phyloP scores from a whole-genome alignment of 805 yeast species.

The Scheffersomyces lignosus region DNA sequence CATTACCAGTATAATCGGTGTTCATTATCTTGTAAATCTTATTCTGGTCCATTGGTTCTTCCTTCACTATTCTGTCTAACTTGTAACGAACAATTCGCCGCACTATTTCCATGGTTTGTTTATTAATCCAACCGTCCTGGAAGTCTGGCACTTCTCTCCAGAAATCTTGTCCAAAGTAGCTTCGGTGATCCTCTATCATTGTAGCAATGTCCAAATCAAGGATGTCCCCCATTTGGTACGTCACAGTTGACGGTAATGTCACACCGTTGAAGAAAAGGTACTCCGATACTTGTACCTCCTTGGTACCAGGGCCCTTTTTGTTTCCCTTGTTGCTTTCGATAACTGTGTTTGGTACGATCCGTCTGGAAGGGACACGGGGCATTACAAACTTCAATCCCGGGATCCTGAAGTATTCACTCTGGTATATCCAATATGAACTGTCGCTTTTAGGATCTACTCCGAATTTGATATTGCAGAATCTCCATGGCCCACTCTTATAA shows the following conservation, averaged over 20 bases:
- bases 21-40: slow-evolving; percentile 45
- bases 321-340: slow-evolving; percentile 6
- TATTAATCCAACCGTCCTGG: slow-evolving; percentile 79
- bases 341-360: slow-evolving; percentile 29
- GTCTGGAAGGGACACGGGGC: slow-evolving; percentile 7
- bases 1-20: slow-evolving; percentile 33
- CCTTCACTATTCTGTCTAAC: slow-evolving; percentile 57
- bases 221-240: slow-evolving; percentile 79
- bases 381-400: slow-evolving; percentile 25
- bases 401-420: slow-evolving; percentile 80
- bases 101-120: slow-evolving; percentile 59
- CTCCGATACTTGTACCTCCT: slow-evolving; percentile 24
- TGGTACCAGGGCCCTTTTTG: slow-evolving; percentile 8
- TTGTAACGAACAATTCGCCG: slow-evolving; percentile 74
- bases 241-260: slow-evolving; percentile 63
- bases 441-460: slow-evolving; percentile 77
- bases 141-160: slow-evolving; percentile 38
- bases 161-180: slow-evolving; percentile 36
- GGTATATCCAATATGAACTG: slow-evolving; percentile 58
- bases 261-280: slow-evolving; percentile 69
- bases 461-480: slow-evolving; percentile 75
- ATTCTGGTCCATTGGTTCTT: slow-evolving; percentile 43
- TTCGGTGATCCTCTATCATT: slow-evolving; percentile 36
- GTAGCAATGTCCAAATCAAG: slow-evolving; percentile 58
- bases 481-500: slow-evolving; percentile 91